Base-by-base conservation (phyloP, 2,329 filamentous ascomycete genomes). In the Xylariaceae sp. region DNA sequence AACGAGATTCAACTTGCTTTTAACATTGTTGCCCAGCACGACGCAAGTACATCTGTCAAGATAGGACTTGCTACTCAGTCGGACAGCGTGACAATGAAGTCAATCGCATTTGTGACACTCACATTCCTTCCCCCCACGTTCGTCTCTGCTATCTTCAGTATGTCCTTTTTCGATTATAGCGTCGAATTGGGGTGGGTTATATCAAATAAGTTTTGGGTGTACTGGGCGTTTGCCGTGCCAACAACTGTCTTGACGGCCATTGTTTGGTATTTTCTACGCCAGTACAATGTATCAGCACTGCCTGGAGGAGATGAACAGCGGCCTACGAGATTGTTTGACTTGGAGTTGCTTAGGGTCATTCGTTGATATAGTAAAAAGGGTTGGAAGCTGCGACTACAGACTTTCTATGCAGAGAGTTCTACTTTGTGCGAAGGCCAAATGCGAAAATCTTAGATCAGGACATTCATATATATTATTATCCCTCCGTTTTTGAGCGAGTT, bases 1-100 rank as follows among this genome's bases (percentile, higher is more conserved):
- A 70, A 87, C 73, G 69, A 87, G 78, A 76, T 87, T 71, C 71
- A 86, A 54, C 73, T 88, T 58, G 65, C 75, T 0, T 82, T 78
- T 66, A 77, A 81, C 60, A 71, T 63, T 0, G 75, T 79, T 0
- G 73, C 77, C 0, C 76, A 80, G 58, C 67, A 75, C 31, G 76
- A 80, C 44, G 68, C 77, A 0, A 56, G 63, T 0, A 64, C 72
- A 0, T 74, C 76, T 0, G 70, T 81, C 2, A 48, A 73, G 7
- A 77, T 82, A 7, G 74, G 74, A 0, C 68, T 67, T 8, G 74
- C 75, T 0, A 72, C 78, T 0, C 73, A 75, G n/a, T 57, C 57
- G 0, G 82, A 85, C 48, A 82, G 79, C 58, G 71, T 76, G 0
- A 75, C 79, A 1, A 83, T 84, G 79, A 80, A 78, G 65, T 79